Evolutionary conservation across 2,329 filamentous ascomycete genomes (phyloP), one percentile per base, ranked within the genome.

Genomic region (Pyricularia pennisetigena): DNA sequence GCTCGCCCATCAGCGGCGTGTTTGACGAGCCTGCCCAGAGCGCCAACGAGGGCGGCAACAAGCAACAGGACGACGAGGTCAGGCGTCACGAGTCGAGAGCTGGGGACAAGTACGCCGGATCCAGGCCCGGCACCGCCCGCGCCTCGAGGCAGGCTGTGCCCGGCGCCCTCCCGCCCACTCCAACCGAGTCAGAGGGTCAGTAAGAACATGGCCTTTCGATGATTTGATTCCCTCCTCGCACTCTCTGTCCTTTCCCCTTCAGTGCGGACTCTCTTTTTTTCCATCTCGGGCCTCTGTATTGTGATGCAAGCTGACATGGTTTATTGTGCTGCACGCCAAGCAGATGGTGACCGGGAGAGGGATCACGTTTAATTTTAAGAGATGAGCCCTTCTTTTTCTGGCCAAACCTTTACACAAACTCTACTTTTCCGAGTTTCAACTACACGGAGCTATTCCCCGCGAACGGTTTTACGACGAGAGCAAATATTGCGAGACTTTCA

Each of bases 151-250:
- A 83, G 80, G 79, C 78, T 29, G 82, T 83, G 69, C 85, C 84
- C 70, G 85, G 85, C 70, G 84, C 83, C 72, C 85, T 87, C 82
- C 85, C 85, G 74, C 85, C 85, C 68, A 87, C 85, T 67, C 85
- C 85, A 66, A 84, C 83, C 72, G 84, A 82, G 77, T 87, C 85
- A 80, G 85, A 88, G 85, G 85, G 85, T 87, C 83, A 86, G 82
- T 84, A 83, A 77, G 59, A 28, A 28, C 32, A 26, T 28, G 59
- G 28, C 26, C 16, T 26, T 20, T 62, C 8, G 7, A 28, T 29
- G 4, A 12, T 61, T 77, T 79, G 73, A 29, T 20, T 28, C 14
- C 28, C 12, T 62, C 23, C 57, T 24, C 24, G 57, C 57, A 4
- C n/a, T 61, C n/a, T 23, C 8, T 61, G 8, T 61, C 57, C 28